Base-by-base conservation (phyloP, 805 yeast species). In the Citeromyces matritensis region DNA sequence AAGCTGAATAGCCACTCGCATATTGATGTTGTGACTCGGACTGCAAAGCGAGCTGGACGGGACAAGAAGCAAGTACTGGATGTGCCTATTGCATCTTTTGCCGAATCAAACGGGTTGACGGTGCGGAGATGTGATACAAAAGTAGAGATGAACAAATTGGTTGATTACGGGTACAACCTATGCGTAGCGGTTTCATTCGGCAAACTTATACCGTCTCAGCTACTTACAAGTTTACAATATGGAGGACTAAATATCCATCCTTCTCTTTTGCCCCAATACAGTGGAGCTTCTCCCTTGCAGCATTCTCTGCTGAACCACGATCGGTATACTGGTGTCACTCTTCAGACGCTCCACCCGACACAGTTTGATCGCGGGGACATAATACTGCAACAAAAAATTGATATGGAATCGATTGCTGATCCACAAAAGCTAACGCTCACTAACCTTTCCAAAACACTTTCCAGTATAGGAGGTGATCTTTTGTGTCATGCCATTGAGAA, bases 181-280 rank as follows among this genome's bases (percentile, higher is more conserved):
- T 77, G 85, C 1, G 61, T 91, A n/a, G 96, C 97, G 0, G 96
- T 85, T 1, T 84, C 96, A 0, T 91, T 73, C 49, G 98, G 97
- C 0, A 62, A 63, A 31, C 57, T 88, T 29, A 84, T 91, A 4
- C 96, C 97, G 0, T 55, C 53, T 0, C 35, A 48, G 2, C 70
- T 84, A 39, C 50, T 91, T 2, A 31, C 44, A 0, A 31, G 48
- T 0, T 53, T 74, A 13, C 48, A 50, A 9, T 70, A 50, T 44
- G 84, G 86, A 4, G 93, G 96, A 0, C 47, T 91, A 17, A 91
- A 91, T 46, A 84, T 91, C 1, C 98, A 91, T 48, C 98, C 98
- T 0, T 84, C 95, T 0, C 48, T 85, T 5, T 60, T 91, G 6
- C 98, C 98, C 0, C 57, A 55, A 29, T 71, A 81, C 42, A 68